Conservation (phyloP, 1,284 basidiomycete species). For the Malassezia yamatoensis region DNA sequence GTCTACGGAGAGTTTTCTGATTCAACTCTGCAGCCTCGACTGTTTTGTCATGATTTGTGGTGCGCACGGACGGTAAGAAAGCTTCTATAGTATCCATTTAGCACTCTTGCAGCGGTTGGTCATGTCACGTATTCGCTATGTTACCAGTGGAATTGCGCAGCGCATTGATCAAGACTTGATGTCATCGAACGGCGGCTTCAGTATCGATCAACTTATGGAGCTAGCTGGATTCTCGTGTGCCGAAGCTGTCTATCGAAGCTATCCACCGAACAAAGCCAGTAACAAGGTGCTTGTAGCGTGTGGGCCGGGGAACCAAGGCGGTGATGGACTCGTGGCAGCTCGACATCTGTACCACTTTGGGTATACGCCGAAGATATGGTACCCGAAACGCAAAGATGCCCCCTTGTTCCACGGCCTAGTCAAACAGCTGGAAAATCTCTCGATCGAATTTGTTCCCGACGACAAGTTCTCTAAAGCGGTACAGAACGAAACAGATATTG, state of each 20-base stretch:
- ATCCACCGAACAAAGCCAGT: constrained; percentile 54
- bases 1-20: too few species aligned
- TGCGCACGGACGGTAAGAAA: too few species aligned
- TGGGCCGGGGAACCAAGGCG: constrained; percentile 76
- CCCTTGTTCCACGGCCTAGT: constrained; percentile 57
- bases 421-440: constrained; percentile 76
- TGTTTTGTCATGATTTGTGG: too few species aligned
- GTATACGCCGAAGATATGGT: constrained; percentile 38
- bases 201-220: constrained; percentile 72
- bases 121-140: constrained; percentile 25
- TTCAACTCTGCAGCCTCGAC: too few species aligned
- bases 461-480: constrained; percentile 55
- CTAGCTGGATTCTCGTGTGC: constrained; percentile 94
- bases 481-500: constrained; percentile 59
- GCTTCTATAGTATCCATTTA: too few species aligned
- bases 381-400: constrained; percentile 38
- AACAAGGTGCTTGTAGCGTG: constrained; percentile 71
- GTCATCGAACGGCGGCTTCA: constrained; percentile 31
- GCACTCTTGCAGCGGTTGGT: too few species aligned
- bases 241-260: constrained; percentile 69
- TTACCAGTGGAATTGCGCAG: constrained; percentile 28
- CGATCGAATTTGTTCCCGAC: constrained; percentile 55
- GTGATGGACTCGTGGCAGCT: constrained; percentile 92
- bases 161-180: constrained; percentile 40
- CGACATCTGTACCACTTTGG: constrained; percentile 60